phyloP scores from a whole-genome alignment of 345 rosid genomes.

The Microthlaspi erraticum region DNA sequence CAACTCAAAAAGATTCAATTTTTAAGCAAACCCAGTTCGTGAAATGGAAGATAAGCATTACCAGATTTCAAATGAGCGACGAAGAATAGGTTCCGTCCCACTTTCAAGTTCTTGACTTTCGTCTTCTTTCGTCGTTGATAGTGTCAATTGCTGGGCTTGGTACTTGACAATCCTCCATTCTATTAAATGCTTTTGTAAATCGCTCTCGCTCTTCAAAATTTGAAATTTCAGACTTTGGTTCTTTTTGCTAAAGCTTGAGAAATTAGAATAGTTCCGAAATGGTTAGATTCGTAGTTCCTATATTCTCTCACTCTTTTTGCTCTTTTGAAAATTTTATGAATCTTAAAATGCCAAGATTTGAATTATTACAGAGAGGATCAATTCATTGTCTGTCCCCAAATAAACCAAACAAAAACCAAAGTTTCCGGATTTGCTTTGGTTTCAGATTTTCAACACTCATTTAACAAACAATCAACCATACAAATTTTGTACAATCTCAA shows the following conservation, averaged over 20 bases:
- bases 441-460: neutral
- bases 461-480: constrained; percentile 7
- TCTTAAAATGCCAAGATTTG: neutral
- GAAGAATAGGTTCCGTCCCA: constrained; percentile 17
- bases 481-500: constrained; percentile 36
- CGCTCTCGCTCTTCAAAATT: constrained; percentile 33
- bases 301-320: constrained; percentile 23
- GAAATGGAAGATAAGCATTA: constrained; percentile 23
- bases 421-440: constrained; percentile 8
- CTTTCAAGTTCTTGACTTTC: neutral
- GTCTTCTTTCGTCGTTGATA: constrained; percentile 9
- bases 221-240: constrained; percentile 14
- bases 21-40: constrained; percentile 33
- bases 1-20: constrained; percentile 8
- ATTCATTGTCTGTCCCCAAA: neutral
- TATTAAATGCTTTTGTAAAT: constrained; percentile 11
- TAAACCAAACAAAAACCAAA: constrained; percentile 18
- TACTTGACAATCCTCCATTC: constrained; percentile 22
- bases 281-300: constrained; percentile 41
- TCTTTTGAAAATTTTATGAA: constrained; percentile 2
- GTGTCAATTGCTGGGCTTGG: constrained; percentile 5
- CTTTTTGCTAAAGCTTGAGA: constrained; percentile 10
- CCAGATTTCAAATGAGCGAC: constrained; percentile 19
- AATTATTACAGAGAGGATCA: neutral
- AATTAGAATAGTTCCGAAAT: constrained; percentile 33